Percentiles rank a stretch among this genome's conserved stretches.
These are phyloP conservation scores for Heritiera fomes DNA, from an alignment of 345 rosid species.

Conservation along the genomic window DNA sequence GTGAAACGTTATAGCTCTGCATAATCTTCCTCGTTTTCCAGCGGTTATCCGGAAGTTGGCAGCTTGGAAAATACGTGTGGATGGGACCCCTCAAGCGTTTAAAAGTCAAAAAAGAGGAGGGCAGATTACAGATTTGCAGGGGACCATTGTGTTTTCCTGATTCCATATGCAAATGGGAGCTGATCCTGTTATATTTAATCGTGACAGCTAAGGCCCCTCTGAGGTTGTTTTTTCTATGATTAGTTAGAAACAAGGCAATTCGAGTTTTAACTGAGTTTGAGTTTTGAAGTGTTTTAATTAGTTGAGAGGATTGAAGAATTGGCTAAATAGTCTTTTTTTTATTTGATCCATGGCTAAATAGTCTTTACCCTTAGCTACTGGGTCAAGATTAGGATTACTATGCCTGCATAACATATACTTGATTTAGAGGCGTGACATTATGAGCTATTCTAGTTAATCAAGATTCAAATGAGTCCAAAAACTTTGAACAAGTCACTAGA, in stretches of 20 bases:
- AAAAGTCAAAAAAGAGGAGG: neutral
- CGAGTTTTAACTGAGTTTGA: neutral
- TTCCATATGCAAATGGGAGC: constrained; percentile 13
- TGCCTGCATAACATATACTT: neutral
- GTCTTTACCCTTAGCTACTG: neutral
- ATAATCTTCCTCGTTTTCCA: constrained; percentile 21
- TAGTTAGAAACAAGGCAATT: neutral
- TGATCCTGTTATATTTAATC: neutral
- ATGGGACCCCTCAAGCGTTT: neutral
- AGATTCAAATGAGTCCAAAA: neutral
- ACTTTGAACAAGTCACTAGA: neutral
- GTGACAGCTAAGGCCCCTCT: neutral
- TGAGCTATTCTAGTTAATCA: neutral
- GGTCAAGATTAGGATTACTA: neutral
- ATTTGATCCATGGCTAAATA: too few species aligned
- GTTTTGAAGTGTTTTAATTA: neutral
- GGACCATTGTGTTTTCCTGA: constrained; percentile 9
- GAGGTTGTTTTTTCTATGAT: neutral
- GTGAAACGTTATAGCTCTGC: constrained; percentile 15
- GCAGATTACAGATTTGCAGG: neutral
- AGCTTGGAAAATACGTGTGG: constrained; percentile 6
- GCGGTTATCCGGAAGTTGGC: neutral
- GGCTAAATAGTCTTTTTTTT: neutral
- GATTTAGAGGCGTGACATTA: neutral
- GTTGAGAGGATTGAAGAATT: neutral